Evolutionary conservation across 768 basidiomycete species (phyloP).

Genomic region (Podaxis rugospora): DNA sequence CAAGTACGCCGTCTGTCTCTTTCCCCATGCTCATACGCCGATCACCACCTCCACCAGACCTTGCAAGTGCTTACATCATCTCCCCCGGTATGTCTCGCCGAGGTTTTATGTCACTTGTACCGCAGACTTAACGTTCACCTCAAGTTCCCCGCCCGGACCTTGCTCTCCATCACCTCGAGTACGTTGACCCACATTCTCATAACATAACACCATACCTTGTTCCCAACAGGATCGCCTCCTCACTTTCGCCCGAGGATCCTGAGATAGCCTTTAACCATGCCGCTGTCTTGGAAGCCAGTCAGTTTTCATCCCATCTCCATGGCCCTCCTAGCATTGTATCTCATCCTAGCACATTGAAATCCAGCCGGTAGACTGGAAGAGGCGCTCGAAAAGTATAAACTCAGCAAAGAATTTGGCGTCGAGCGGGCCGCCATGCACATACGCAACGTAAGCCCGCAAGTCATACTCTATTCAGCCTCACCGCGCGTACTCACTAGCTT

Average conservation of each 20-base stretch:
- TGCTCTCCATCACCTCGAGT: constrained; percentile 81
- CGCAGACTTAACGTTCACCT: neutral
- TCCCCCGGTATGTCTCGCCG: constrained; percentile 38
- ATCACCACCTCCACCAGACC: constrained; percentile 42
- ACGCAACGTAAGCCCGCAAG: constrained; percentile 55
- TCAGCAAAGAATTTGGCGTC: constrained; percentile 71
- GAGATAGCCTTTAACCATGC: constrained; percentile 92
- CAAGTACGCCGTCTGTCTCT: constrained; percentile 49
- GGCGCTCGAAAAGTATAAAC: constrained; percentile 77
- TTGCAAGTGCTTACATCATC: constrained; percentile 87
- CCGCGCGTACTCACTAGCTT: constrained; percentile 16
- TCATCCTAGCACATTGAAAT: constrained; percentile 27
- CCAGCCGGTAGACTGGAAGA: constrained; percentile 77
- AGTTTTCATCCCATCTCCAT: constrained; percentile 22
- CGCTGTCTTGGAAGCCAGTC: constrained; percentile 86
- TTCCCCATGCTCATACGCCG: neutral
- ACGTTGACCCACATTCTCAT: constrained; percentile 25
- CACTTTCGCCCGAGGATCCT: constrained; percentile 84
- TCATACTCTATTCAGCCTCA: constrained; percentile 7
- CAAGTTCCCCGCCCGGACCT: constrained; percentile 77
- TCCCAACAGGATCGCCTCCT: constrained; percentile 64
- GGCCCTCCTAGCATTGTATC: constrained; percentile 17
- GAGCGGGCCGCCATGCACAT: constrained; percentile 82
- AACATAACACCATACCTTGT: constrained; percentile 15
- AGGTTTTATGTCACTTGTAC: constrained; percentile 4